phyloP scores from a whole-genome alignment of 352 stramenopile species.

The Phytophthora sojae region DNA sequence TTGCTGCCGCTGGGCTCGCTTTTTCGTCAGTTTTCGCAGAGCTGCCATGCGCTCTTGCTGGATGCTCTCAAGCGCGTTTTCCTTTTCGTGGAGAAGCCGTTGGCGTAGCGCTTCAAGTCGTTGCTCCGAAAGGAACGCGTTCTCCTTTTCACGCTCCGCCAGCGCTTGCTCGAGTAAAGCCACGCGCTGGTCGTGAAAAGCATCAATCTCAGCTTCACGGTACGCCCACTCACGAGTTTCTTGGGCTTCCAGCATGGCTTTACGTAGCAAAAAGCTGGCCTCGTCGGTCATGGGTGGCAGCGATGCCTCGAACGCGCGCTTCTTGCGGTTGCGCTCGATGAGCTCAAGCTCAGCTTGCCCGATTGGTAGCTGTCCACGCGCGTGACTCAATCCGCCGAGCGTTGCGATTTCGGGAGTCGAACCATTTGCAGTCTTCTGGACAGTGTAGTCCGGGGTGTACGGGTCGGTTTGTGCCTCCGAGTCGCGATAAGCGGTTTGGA shows the following conservation, averaged over 20 bases:
- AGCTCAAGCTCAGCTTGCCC: constrained; percentile 90
- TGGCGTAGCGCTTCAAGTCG: constrained; percentile 90
- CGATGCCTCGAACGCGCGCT: constrained; percentile 84
- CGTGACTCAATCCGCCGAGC: constrained; percentile 75
- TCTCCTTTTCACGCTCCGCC: constrained; percentile 88
- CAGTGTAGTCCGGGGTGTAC: constrained; percentile 93
- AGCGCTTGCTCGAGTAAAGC: constrained; percentile 83
- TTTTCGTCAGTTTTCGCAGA: constrained; percentile 92
- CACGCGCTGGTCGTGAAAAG: constrained; percentile 83
- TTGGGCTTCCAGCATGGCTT: constrained; percentile 93
- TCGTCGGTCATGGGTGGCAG: constrained; percentile 96
- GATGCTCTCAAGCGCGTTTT: constrained; percentile 79
- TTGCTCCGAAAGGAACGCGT: constrained; percentile 93
- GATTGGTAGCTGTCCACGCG: constrained; percentile 75
- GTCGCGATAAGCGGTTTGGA: constrained; percentile 94
- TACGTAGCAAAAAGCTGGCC: constrained; percentile 90
- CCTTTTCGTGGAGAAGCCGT: constrained; percentile 74
- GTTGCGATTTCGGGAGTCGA: constrained; percentile 85
- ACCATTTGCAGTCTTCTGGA: constrained; percentile 63
- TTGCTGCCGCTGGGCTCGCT: constrained; percentile 64
- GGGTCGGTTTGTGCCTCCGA: constrained; percentile 94
- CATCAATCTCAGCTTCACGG: constrained; percentile 91
- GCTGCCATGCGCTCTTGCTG: constrained; percentile 88
- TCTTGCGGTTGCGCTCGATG: constrained; percentile 91
- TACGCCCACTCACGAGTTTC: constrained; percentile 91